Conservation (phyloP, 495 filamentous ascomycete genomes). For the Bacidia rubella region DNA sequence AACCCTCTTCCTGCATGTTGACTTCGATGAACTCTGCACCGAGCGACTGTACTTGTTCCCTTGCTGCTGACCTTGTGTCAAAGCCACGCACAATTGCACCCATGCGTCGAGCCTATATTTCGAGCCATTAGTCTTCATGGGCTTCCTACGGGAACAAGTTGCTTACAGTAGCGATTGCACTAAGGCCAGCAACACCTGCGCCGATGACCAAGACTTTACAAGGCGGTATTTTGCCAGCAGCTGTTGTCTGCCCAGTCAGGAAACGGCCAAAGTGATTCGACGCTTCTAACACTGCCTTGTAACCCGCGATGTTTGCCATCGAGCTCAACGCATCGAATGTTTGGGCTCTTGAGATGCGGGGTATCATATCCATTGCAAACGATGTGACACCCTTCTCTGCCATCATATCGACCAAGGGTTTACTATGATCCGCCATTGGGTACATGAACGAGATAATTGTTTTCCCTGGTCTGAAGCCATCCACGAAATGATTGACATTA, state of each 20-base stretch:
- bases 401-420: neutral
- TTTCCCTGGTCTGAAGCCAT: neutral
- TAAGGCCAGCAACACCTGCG: neutral
- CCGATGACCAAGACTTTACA: neutral
- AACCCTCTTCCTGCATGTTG: neutral
- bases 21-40: neutral
- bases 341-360: neutral
- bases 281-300: neutral
- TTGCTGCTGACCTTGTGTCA: neutral
- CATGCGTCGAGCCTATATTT: neutral
- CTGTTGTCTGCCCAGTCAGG: neutral
- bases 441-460: neutral
- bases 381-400: neutral
- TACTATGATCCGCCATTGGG: neutral
- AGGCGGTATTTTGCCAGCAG: neutral
- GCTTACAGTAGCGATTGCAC: neutral
- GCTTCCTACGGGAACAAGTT: neutral
- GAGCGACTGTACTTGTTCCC: neutral
- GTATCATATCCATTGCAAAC: slow-evolving; percentile 1
- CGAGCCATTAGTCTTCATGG: too few relatives aligned
- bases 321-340: slow-evolving; percentile 1
- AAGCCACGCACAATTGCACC: neutral
- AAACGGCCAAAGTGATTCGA: slow-evolving; percentile 1
- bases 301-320: neutral
- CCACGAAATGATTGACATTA: neutral